Evolutionary conservation across 2,329 filamentous ascomycete genomes (phyloP).

Genomic region (Aspergillus sp.): DNA sequence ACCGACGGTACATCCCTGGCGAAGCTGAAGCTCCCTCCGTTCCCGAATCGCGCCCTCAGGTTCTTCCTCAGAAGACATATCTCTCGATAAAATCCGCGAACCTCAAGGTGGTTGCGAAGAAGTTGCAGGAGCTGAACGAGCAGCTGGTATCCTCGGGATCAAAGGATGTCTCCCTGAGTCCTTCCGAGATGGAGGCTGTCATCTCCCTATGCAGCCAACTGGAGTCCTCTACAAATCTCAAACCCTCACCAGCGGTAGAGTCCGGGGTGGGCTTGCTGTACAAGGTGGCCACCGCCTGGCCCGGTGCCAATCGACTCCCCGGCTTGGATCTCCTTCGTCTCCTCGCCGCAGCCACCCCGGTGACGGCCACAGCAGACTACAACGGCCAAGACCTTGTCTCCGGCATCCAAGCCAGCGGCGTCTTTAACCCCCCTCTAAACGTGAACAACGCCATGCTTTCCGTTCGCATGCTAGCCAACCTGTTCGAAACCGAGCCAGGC

Average conservation of each 20-base stretch:
- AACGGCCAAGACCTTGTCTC: conserved; percentile 51
- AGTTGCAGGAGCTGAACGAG: conserved; percentile 63
- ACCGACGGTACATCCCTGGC: conserved; percentile 69
- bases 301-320: conserved; percentile 69
- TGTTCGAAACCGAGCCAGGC: conserved; percentile 69
- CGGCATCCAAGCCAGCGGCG: conserved; percentile 49
- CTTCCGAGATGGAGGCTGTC: conserved; percentile 59
- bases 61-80: conserved; percentile 71
- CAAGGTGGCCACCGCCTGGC: conserved; percentile 70
- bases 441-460: conserved; percentile 85
- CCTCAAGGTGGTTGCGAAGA: conserved; percentile 61
- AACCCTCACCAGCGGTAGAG: conserved; percentile 43
- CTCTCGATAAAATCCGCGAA: conserved; percentile 70
- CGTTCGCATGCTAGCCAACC: conserved; percentile 69
- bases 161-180: conserved; percentile 66
- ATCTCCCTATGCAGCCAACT: conserved; percentile 55
- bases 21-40: conserved; percentile 41
- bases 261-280: conserved; percentile 56
- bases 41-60: conserved; percentile 44
- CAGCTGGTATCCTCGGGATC: conserved; percentile 60
- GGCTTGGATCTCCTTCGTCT: conserved; percentile 83
- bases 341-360: conserved; percentile 58
- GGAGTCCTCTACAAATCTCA: conserved; percentile 36
- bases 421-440: conserved; percentile 54
- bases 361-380: conserved; percentile 55